Percentiles rank a stretch among this genome's conserved stretches.
phyloP scores from a whole-genome alignment of 805 yeast species.

The Yarrowia hollandica region DNA sequence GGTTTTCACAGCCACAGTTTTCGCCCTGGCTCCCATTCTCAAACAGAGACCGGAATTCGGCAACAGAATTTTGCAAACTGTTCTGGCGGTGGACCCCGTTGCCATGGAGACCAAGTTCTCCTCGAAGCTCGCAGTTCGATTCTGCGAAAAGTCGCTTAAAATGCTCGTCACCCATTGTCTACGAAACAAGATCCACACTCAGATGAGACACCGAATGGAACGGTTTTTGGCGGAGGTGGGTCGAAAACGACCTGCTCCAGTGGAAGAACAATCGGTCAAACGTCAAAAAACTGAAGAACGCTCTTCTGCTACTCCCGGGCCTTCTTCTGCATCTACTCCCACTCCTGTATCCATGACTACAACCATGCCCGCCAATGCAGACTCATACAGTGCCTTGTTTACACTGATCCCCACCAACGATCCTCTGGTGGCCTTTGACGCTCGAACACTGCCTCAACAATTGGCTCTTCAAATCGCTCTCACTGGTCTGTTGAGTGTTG shows the following conservation, averaged over 20 bases:
- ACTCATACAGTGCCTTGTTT: conserved; percentile 60
- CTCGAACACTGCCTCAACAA: conserved; percentile 64
- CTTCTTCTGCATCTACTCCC: conserved; percentile 13
- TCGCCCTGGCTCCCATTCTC: conserved; percentile 62
- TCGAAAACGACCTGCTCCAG: conserved; percentile 40
- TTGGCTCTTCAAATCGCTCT: conserved; percentile 64
- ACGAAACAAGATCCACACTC: conserved; percentile 1
- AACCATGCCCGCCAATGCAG: conserved; percentile 35
- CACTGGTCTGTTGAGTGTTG: conserved; percentile 61
- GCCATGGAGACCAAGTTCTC: not conserved
- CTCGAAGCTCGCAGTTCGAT: conserved; percentile 13
- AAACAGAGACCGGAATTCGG: conserved; percentile 34
- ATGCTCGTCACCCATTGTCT: conserved; percentile 19
- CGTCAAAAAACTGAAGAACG: conserved; percentile 35
- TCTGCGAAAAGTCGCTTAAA: conserved; percentile 25
- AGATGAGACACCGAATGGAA: conserved; percentile 9
- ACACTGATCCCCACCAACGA: conserved; percentile 62
- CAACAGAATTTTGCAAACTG: conserved; percentile 42
- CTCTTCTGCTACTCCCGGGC: too few species aligned
- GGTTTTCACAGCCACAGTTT: conserved; percentile 60
- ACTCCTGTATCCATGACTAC: conserved; percentile 24
- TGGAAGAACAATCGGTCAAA: conserved; percentile 36
- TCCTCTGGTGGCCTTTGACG: conserved; percentile 67
- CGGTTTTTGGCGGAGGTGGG: conserved; percentile 16
- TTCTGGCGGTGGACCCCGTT: not conserved